These are phyloP conservation scores for Ceratocystis huliohia DNA, from an alignment of 2,329 filamentous ascomycete genomes.

Conservation along the genomic window DNA sequence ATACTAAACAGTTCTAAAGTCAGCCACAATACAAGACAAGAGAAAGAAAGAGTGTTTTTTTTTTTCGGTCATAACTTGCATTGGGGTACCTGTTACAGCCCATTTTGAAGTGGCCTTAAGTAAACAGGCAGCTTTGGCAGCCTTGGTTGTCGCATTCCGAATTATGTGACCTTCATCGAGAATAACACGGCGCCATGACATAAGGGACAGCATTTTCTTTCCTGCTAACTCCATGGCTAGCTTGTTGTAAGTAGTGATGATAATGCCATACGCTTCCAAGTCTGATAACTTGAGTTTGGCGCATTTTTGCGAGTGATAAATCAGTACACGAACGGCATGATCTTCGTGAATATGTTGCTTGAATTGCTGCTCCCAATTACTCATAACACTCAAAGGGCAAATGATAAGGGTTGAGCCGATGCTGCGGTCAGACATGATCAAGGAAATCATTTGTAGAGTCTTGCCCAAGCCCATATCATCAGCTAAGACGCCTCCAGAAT, in stretches of 20 bases:
- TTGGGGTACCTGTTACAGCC: conserved; percentile 70
- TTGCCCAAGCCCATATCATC: conserved; percentile 92
- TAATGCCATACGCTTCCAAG: conserved; percentile 56
- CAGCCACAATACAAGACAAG: conserved; percentile 22
- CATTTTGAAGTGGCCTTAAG: conserved; percentile 61
- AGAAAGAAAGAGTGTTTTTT: not conserved
- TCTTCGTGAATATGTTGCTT: conserved; percentile 54
- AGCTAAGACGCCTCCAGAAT: conserved; percentile 72
- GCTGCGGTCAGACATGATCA: conserved; percentile 49
- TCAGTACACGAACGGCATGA: conserved; percentile 51
- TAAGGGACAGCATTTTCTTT: conserved; percentile 30
- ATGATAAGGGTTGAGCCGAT: conserved; percentile 62
- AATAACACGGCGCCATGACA: conserved; percentile 66
- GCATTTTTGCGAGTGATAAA: conserved; percentile 53
- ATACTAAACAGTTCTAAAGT: conserved; percentile 34
- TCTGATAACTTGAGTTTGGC: conserved; percentile 44
- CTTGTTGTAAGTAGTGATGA: conserved; percentile 76
- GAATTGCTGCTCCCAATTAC: conserved; percentile 77
- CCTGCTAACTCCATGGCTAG: conserved; percentile 46
- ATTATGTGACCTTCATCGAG: conserved; percentile 77
- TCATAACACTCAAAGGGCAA: conserved; percentile 75
- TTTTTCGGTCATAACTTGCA: conserved; percentile 33
- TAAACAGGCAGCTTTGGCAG: conserved; percentile 52
- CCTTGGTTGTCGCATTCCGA: conserved; percentile 62
- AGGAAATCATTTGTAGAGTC: conserved; percentile 71